These are phyloP conservation scores for Saccharomyces kudriavzevii DNA, from an alignment of 805 yeast genomes.

Conservation along the genomic window DNA sequence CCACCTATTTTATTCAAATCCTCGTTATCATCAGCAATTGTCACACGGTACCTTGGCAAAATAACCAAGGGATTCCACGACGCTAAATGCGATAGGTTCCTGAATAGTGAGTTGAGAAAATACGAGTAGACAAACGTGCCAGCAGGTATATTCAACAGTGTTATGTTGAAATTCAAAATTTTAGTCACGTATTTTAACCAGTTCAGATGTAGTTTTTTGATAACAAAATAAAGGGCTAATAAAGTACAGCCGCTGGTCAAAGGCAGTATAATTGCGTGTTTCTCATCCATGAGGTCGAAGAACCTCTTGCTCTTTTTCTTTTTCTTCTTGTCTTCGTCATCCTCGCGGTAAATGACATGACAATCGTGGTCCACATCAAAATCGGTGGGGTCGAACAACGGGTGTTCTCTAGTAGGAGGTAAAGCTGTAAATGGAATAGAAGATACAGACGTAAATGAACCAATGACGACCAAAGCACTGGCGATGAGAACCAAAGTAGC, in stretches of 20 bases:
- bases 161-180: slow-evolving; percentile 32
- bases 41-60: slow-evolving; percentile 35
- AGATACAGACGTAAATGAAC: slow-evolving; percentile 31
- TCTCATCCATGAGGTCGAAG: slow-evolving; percentile 11
- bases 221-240: slow-evolving; percentile 13
- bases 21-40: slow-evolving; percentile 34
- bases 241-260: slow-evolving; percentile 32
- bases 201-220: slow-evolving; percentile 25
- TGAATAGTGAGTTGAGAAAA: slow-evolving; percentile 19
- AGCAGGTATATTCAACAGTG: slow-evolving; percentile 30
- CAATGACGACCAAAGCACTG: slow-evolving; percentile 27
- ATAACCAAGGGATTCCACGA: slow-evolving; percentile 23
- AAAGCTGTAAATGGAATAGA: slow-evolving; percentile 24
- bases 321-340: slow-evolving; percentile 8
- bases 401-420: slow-evolving; percentile 32
- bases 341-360: slow-evolving; percentile 10
- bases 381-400: slow-evolving; percentile 37
- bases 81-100: slow-evolving; percentile 26
- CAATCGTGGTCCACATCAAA: slow-evolving; percentile 24
- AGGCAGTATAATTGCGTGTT: slow-evolving; percentile 38
- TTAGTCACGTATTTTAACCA: slow-evolving; percentile 28
- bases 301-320: slow-evolving; percentile 1
- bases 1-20: slow-evolving; percentile 34
- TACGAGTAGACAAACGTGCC: slow-evolving; percentile 27
- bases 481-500: slow-evolving; percentile 13